These are phyloP conservation scores for Diaporthe capsici DNA, from an alignment of 2,329 filamentous ascomycete genomes.

Conservation along the genomic window DNA sequence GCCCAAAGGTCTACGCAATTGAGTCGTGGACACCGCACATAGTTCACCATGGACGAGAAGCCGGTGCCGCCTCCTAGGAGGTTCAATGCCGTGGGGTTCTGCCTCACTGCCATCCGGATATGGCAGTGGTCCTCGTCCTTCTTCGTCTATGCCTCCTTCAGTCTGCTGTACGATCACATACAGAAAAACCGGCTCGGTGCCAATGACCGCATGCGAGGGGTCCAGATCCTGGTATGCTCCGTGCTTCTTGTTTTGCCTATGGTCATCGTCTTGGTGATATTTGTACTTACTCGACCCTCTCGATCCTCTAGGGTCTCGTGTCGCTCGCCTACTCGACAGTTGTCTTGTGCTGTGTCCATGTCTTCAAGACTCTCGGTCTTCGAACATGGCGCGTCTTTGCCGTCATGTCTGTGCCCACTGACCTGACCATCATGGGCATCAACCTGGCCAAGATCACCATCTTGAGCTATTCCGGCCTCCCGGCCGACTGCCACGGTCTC, in stretches of 20 bases:
- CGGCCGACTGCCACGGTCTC: conserved; percentile 41
- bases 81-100: conserved; percentile 42
- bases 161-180: conserved; percentile 36
- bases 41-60: conserved; percentile 36
- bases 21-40: background rate
- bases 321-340: conserved; percentile 44
- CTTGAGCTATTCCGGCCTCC: conserved; percentile 41
- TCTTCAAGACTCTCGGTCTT: conserved; percentile 42
- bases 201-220: conserved; percentile 35
- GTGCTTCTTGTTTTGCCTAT: background rate
- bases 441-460: conserved; percentile 45
- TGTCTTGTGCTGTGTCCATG: conserved; percentile 42
- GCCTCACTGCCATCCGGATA: conserved; percentile 42
- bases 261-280: background rate
- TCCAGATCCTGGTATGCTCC: conserved; percentile 39
- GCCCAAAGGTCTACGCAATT: conserved; percentile 5
- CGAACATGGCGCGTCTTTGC: conserved; percentile 42
- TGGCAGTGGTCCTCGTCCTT: conserved; percentile 51
- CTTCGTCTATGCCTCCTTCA: conserved; percentile 43
- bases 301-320: conserved; percentile 40
- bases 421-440: conserved; percentile 45
- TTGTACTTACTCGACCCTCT: background rate
- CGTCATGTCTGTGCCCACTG: conserved; percentile 44
- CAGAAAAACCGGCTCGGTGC: conserved; percentile 34
- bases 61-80: conserved; percentile 21